A percentile compares a stretch with the other conserved stretches of the same genome.
These are phyloP conservation scores for Coemansia sp. DNA, from an alignment of 192 early-diverging fungal genomes.

Conservation along the genomic window DNA sequence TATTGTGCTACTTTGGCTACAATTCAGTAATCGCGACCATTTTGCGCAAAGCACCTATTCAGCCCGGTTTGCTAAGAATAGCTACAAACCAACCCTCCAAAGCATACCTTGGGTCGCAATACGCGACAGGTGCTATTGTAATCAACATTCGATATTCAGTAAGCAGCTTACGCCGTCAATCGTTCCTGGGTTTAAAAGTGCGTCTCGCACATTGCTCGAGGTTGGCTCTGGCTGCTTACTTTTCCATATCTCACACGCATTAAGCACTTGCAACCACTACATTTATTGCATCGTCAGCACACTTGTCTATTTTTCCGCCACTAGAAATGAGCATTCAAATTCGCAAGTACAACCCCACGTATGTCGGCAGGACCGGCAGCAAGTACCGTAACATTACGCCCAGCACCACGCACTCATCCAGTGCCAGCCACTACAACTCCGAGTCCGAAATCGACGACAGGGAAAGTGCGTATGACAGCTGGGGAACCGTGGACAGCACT, in stretches of 20 bases:
- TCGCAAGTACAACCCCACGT: slow-evolving; percentile 13
- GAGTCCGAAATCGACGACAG: slow-evolving; percentile 5
- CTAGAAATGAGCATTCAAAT: slow-evolving; percentile 14
- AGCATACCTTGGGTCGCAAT: neutral
- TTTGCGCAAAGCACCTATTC: neutral
- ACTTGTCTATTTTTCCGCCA: neutral
- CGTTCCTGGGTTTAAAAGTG: neutral
- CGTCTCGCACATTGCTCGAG: neutral
- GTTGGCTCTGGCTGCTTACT: neutral
- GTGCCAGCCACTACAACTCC: slow-evolving; percentile 10
- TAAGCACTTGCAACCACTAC: neutral
- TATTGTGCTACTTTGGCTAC: neutral
- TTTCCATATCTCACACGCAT: neutral
- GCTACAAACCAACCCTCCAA: neutral
- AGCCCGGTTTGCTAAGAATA: neutral
- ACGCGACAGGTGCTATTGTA: neutral
- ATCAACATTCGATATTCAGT: neutral
- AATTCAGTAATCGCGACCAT: neutral
- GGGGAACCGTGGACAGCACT: slow-evolving; percentile 2
- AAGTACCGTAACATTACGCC: slow-evolving; percentile 12
- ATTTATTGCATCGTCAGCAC: neutral
- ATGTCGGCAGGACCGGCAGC: slow-evolving; percentile 5
- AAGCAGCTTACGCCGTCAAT: neutral
- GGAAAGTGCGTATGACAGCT: slow-evolving; percentile 5
- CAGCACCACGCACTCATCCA: slow-evolving; percentile 1